Base-by-base conservation (phyloP, 805 yeast species). In the Nakazawaea anatomiae region DNA sequence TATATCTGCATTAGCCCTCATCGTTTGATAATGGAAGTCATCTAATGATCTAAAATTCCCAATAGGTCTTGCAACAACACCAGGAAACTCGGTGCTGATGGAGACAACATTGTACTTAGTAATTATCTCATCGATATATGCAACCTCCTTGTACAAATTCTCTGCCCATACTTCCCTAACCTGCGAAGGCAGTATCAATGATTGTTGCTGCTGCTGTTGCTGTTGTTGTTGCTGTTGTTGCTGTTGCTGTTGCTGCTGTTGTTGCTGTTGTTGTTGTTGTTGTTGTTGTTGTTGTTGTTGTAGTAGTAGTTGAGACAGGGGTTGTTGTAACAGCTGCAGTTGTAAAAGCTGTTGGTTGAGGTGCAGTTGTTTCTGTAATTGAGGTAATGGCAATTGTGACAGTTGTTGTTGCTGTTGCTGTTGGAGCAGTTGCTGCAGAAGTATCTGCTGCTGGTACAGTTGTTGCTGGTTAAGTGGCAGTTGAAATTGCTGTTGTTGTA, bases 11-110 rank as follows among this genome's bases (percentile, higher is more conserved):
- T 94, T 94, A 8, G 95, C 76, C 62, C 99, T 78, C 69, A 94
- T 77, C 0, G 98, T 92, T 67, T 94, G 99, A 64, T 92, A 94
- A 66, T 94, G 98, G 67, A 90, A 94, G 66, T 94, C 98, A 28
- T 86, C 77, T 12, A 94, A 87, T 2, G 94, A 83, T 59, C 89
- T 82, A 69, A 94, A 94, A 18, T 88, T 82, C 18, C 99, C 99
- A 54, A 94, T 87, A 12, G 99, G 99, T 59, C 99, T 79, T 2
- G 96, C 96, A 30, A 92, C 85, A 27, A 95, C 88, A 0, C 99
- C 99, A 0, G 97, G 97, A 63, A 94, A 90, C 66, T 94, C 98
- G 44, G 95, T 90, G 58, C 90, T 91, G 52, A 90, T 78, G 3
- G 88, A 77, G 29, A 86, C 77, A 57, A 75, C 72, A 50, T 82